Conservation (phyloP, 345 rosid species). For the Draba incana region DNA sequence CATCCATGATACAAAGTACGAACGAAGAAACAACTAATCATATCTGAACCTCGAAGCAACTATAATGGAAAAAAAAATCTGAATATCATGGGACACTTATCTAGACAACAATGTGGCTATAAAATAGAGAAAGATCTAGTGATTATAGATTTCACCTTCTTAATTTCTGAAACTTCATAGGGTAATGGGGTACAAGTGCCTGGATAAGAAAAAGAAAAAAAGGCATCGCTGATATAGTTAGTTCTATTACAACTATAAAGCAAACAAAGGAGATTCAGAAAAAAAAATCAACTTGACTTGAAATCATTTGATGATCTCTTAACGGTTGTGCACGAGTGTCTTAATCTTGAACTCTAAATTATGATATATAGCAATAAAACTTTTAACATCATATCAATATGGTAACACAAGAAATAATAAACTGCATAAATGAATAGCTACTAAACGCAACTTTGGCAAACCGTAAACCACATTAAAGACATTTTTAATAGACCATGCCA, state of each 20-base stretch:
- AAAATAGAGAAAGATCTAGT: background rate
- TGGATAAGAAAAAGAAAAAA: constrained; percentile 43
- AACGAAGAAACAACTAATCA: constrained; percentile 16
- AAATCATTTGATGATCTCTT: constrained; percentile 8
- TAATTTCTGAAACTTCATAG: constrained; percentile 63
- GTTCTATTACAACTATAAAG: background rate
- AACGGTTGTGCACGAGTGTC: background rate
- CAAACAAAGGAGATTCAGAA: background rate
- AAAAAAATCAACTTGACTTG: constrained; percentile 1
- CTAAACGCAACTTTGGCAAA: constrained; percentile 3
- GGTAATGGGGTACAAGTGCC: constrained; percentile 72
- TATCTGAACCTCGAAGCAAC: constrained; percentile 19
- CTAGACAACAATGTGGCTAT: background rate
- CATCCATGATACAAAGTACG: constrained; percentile 6
- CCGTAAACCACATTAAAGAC: background rate
- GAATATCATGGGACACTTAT: constrained; percentile 5
- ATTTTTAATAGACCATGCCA: background rate
- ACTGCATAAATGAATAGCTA: constrained; percentile 9
- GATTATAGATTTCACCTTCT: constrained; percentile 53
- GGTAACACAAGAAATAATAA: constrained; percentile 1
- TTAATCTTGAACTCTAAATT: background rate
- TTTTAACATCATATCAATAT: background rate
- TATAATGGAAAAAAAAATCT: background rate
- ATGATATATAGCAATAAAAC: constrained; percentile 5
- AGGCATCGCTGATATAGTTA: background rate